Base-by-base conservation (phyloP, 192 early-diverging fungal species). In the Gigaspora rosea region DNA sequence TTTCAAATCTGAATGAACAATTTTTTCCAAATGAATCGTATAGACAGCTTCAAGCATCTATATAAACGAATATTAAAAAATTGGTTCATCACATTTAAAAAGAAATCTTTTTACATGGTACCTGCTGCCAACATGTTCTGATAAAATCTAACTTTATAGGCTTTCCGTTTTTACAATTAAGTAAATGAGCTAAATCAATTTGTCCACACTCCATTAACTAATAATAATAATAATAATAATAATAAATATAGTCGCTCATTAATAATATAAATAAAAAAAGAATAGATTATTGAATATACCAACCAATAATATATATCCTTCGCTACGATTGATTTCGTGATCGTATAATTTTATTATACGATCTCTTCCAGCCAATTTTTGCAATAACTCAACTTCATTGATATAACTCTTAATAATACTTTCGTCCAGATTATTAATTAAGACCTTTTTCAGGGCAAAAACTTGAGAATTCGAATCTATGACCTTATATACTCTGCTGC, bases 1-100 rank as follows among this genome's bases (percentile, higher is more conserved):
- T 80, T 98, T 98, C 35, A 98, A 81, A 77, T 98, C 96, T 8
- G 92, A 88, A 78, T 98, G 97, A 8, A 98, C 91, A 77, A 98
- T 95, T 12, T 92, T 93, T 70, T 89, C 84, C 51, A 95, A 83
- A 81, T 98, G 97, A 13, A 97, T 94, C 0, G 89, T 90, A 56
- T 92, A 87, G 6, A 97, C 97, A 7, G 96, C 94, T 72, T 92
- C 86, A 1, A 98, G 79, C 94, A 98, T 98, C 92, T 93, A 41
- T 7, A 41, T 7, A 41, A 3, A 41, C 7, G 79, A 57, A 61
- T 71, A 18, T 35, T 18, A 0, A 69, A 36, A n/a, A 73, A 52
- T 35, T 47, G 16, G 16, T 27, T 32, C 71, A 66, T 79, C 78
- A 20, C 6, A 65, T 7, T n/a, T 69, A 13, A 8, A 59, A 6